Evolutionary conservation across 1,139 yeast genomes (phyloP), one percentile per base, ranked within the genome.

Genomic region (Geotrichum carabidarum): DNA sequence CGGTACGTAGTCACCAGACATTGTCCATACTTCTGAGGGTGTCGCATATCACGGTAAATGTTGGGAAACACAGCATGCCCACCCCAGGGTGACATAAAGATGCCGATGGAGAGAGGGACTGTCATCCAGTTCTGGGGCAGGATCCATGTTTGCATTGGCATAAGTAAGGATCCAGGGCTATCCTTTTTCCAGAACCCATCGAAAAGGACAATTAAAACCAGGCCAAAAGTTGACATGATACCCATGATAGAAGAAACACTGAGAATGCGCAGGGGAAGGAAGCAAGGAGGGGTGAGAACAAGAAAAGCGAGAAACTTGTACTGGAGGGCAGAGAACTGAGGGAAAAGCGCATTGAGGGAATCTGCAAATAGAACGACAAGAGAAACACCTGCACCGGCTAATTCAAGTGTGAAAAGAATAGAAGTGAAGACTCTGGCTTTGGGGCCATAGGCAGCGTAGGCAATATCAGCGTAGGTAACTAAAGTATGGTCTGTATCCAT

Each of bases 21-120:
- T 30, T 68, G 67, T 41, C 65, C 65, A 65, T 79, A 83, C 57
- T 76, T 78, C 9, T 70, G 68, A 1, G 93, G 91, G 63, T 84
- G 91, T 64, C 89, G 79, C 95, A 87, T 86, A 67, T 87, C 95
- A 47, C 84, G 76, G 67, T 82, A 84, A 51, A 87, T 74, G 64
- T 86, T 88, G 1, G 95, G 95, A 62, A 86, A 86, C 17, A 87
- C 87, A 0, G 94, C 90, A 68, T 87, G 95, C 2, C 95, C 95
- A 58, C 95, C 94, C 87, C 93, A 87, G 15, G 93, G 91, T 8
- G 94, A 86, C 84, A 87, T 84, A 61, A 86, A 78, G 44, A 87
- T 77, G 4, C 95, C 95, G 58, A 86, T 75, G 4, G 89, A 78
- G 40, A 86, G 72, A 31, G 87, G 75, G 4, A 83, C 75, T 43